Evolutionary conservation across 148 eudicot genomes (phyloP), one percentile per base, ranked within the genome.

Genomic region (Chenopodium formosanum): DNA sequence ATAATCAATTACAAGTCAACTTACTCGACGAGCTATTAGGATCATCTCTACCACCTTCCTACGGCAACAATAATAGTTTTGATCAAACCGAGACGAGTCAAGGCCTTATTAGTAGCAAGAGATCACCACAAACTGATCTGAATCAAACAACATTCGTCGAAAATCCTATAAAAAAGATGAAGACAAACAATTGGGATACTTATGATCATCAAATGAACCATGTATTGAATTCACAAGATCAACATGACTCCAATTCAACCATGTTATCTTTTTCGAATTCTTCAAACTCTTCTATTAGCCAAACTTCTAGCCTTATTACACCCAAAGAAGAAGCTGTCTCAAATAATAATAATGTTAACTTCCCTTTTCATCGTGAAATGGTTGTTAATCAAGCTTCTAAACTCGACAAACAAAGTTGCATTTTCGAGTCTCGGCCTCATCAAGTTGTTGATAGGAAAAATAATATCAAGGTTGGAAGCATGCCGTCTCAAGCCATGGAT

Each of bases 321-420:
- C 87, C 91, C 9, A 87, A 89, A 81, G 86, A 87, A 62, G 89
- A 89, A 69, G 78, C 27, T 6, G 50, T 81, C 37, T 82, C 89
- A 20, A 74, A 79, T 70, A 23, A 65, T 40, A 23, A 65, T 40
- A 40, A 40, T 40, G 8, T 40, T 40, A 70, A 58, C 25, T 84
- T 83, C 29, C 73, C 86, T 50, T 50, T 85, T 74, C 63, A 11
- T 14, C 62, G 48, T 32, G 86, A 86, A 23, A 69, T 73, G 65
- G 3, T 70, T n/a, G 70, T 60, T 52, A 83, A 77, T 29, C 79
- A 83, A 46, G 72, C 80, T 74, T 78, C 90, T 40, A 40, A 40
- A 16, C 27, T 73, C 75, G 85, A 71, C 44, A 81, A 83, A 63
- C 85, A 86, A 78, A 78, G 80, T 79, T 78, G 77, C 58, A 69